Evolutionary conservation across 345 rosid species (phyloP).

Genomic region (Carallia pectinifolia): DNA sequence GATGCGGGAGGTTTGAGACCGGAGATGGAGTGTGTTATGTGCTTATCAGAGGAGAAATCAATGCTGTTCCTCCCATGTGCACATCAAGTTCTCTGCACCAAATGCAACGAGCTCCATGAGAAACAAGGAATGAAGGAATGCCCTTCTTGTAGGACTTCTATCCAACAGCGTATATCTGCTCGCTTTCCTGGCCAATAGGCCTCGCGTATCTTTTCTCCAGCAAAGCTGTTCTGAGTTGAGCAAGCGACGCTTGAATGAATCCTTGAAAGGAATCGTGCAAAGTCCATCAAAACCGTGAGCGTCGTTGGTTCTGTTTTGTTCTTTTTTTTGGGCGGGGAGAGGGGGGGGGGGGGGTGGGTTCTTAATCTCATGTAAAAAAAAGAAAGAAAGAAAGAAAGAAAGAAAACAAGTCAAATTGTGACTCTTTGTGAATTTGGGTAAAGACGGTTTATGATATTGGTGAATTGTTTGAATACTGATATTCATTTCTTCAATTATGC

Average conservation of each 20-base stretch:
- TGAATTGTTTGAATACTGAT: too few species aligned
- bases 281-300: too few species aligned
- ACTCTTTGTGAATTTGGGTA: too few species aligned
- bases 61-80: slow-evolving; percentile 64
- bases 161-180: slow-evolving; percentile 39
- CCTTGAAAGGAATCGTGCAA: not conserved
- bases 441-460: too few species aligned
- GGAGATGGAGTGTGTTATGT: slow-evolving; percentile 48
- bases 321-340: too few species aligned
- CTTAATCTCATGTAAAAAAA: too few species aligned
- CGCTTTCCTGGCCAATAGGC: slow-evolving; percentile 21
- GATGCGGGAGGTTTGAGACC: slow-evolving; percentile 13
- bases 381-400: too few species aligned
- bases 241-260: not conserved
- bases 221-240: not conserved
- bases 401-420: too few species aligned
- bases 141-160: slow-evolving; percentile 54
- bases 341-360: too few species aligned
- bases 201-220: not conserved
- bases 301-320: too few species aligned
- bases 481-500: too few species aligned
- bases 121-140: slow-evolving; percentile 53
- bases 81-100: slow-evolving; percentile 51
- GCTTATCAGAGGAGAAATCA: slow-evolving; percentile 54
- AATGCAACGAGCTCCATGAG: slow-evolving; percentile 52